Evolutionary conservation across 805 yeast species (phyloP).

Genomic region (Nakazawaea ernobii): DNA sequence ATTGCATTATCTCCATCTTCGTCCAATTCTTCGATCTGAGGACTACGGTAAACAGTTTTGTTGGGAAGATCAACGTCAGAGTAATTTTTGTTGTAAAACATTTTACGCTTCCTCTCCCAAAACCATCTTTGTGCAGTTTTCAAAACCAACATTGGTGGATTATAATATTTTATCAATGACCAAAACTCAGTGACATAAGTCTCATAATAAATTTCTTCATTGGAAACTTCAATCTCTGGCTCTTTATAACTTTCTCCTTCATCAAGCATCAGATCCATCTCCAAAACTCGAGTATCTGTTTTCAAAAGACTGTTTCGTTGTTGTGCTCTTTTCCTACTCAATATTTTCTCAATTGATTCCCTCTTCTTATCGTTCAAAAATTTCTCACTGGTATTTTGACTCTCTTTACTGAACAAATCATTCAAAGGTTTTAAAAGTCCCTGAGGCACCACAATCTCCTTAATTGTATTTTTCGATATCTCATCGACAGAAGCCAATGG

Average conservation of each 20-base stretch:
- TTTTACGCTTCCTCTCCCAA: conserved; percentile 1
- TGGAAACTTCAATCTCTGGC: conserved; percentile 12
- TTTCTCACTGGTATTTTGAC: conserved; percentile 5
- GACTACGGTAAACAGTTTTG: conserved; percentile 4
- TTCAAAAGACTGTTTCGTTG: background rate
- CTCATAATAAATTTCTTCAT: conserved; percentile 18
- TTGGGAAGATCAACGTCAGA: background rate
- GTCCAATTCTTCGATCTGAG: conserved; percentile 16
- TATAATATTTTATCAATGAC: conserved; percentile 20
- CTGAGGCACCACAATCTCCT: conserved; percentile 13
- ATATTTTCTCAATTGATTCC: conserved; percentile 3
- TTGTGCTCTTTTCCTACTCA: conserved; percentile 2
- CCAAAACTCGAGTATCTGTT: conserved; percentile 5
- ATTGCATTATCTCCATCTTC: conserved; percentile 12
- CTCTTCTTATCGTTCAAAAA: conserved; percentile 8
- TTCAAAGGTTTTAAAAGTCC: conserved; percentile 11
- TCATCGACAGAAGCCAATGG: conserved; percentile 7
- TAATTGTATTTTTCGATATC: conserved; percentile 3
- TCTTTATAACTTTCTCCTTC: conserved; percentile 9
- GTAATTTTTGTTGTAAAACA: background rate
- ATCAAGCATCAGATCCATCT: conserved; percentile 10
- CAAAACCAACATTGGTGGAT: conserved; percentile 17
- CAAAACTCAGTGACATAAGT: conserved; percentile 16
- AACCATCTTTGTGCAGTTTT: conserved; percentile 14
- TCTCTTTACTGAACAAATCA: conserved; percentile 12